phyloP scores from a whole-genome alignment of 1,284 basidiomycete species.

The Heimioporus retisporus region DNA sequence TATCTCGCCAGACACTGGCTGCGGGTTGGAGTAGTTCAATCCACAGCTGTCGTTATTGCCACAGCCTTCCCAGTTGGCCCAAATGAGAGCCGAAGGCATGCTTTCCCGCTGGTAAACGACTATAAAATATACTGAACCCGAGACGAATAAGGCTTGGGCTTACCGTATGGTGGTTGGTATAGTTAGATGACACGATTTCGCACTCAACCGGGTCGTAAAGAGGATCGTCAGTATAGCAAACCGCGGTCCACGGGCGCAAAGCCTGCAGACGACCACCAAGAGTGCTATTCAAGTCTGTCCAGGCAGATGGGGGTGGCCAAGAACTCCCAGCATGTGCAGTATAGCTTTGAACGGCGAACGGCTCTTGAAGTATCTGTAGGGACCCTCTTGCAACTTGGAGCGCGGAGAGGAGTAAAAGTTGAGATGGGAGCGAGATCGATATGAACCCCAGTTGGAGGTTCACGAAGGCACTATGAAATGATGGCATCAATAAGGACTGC shows the following conservation, averaged over 20 bases:
- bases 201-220: conserved; percentile 17
- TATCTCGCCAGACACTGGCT: conserved; percentile 15
- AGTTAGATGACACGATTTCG: conserved; percentile 11
- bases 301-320: conserved; percentile 11
- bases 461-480: too few relatives aligned
- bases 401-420: too few relatives aligned
- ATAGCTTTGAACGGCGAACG: conserved; percentile 2
- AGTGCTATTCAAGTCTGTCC: conserved; percentile 15
- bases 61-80: conserved; percentile 29
- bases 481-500: too few relatives aligned
- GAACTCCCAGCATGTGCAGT: not conserved
- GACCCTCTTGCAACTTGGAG: not conserved
- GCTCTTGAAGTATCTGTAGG: conserved; percentile 3
- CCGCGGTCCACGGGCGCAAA: conserved; percentile 18
- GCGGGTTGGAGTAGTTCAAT: conserved; percentile 17
- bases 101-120: conserved; percentile 20
- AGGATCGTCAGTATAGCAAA: not conserved
- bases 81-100: conserved; percentile 21
- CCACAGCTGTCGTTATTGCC: conserved; percentile 11
- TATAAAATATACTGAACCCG: not conserved
- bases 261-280: conserved; percentile 17
- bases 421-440: too few relatives aligned
- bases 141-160: not conserved
- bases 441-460: too few relatives aligned
- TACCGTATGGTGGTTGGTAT: conserved; percentile 13